Evolutionary conservation across 2,329 filamentous ascomycete genomes (phyloP).

Genomic region (Fusarium praegraminearum): DNA sequence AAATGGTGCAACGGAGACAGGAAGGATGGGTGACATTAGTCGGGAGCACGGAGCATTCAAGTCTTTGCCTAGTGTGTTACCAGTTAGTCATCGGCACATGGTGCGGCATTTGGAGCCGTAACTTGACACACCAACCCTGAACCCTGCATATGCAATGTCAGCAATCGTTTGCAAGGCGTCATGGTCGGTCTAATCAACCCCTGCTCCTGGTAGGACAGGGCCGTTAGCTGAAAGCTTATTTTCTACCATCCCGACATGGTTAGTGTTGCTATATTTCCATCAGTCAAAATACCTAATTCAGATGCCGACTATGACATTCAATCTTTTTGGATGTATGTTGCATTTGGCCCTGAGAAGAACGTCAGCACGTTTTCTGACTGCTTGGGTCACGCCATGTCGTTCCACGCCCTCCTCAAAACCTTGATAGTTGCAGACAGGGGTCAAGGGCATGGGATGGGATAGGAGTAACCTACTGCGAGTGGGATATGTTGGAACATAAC

Average conservation of each 20-base stretch:
- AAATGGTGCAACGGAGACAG: not conserved
- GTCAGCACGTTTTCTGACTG: not conserved
- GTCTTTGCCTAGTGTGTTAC: not conserved
- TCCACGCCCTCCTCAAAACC: not conserved
- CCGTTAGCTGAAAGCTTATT: not conserved
- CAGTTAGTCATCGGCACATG: not conserved
- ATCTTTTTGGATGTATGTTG: not conserved
- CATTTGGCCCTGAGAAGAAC: not conserved
- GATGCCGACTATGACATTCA: too few relatives aligned
- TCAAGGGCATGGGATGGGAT: not conserved
- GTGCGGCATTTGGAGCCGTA: not conserved
- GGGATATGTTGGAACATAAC: not conserved
- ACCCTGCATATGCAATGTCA: constrained; percentile 5
- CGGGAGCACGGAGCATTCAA: not conserved
- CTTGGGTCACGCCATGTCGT: not conserved
- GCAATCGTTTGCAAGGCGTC: not conserved
- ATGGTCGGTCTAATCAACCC: not conserved
- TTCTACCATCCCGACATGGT: not conserved
- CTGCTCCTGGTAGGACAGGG: not conserved
- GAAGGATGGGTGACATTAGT: not conserved
- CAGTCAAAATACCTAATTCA: too few relatives aligned
- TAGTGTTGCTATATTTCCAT: not conserved
- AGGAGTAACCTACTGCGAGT: not conserved
- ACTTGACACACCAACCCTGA: not conserved
- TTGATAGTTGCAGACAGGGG: not conserved